These are phyloP conservation scores for Calocybe indica DNA, from an alignment of 768 basidiomycete genomes.

Conservation along the genomic window DNA sequence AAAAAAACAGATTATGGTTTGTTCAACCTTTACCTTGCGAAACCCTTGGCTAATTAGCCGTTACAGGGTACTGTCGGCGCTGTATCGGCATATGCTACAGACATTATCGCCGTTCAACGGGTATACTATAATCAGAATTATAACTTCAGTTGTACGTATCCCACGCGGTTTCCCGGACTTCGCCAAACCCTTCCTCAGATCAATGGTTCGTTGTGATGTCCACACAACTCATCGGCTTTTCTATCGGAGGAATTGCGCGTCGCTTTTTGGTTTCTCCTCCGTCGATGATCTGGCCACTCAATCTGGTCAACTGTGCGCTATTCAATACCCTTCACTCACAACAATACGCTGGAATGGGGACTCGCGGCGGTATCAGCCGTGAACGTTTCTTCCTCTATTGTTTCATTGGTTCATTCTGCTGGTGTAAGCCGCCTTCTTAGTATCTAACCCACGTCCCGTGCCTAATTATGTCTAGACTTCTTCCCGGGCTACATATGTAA, in stretches of 20 bases:
- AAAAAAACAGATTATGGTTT: slow-evolving; percentile 56
- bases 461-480: slow-evolving; percentile 41
- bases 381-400: slow-evolving; percentile 55
- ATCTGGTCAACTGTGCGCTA: slow-evolving; percentile 62
- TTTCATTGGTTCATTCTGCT: slow-evolving; percentile 38
- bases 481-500: slow-evolving; percentile 58
- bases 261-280: slow-evolving; percentile 64
- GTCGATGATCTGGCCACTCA: slow-evolving; percentile 73
- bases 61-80: slow-evolving; percentile 47
- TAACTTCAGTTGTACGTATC: slow-evolving; percentile 37
- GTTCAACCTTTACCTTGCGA: slow-evolving; percentile 27
- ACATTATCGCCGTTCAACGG: slow-evolving; percentile 68
- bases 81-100: slow-evolving; percentile 56
- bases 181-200: slow-evolving; percentile 21
- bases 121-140: slow-evolving; percentile 59
- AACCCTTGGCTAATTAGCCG: slow-evolving; percentile 15
- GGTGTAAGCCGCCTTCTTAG: slow-evolving; percentile 30
- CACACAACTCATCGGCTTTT: slow-evolving; percentile 64
- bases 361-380: slow-evolving; percentile 46
- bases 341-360: slow-evolving; percentile 48
- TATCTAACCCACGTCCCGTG: slow-evolving; percentile 22
- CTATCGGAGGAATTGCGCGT: slow-evolving; percentile 49
- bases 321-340: slow-evolving; percentile 73
- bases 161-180: not conserved
- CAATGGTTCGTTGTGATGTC: slow-evolving; percentile 64